These are phyloP conservation scores for Aspergillus pseudonomiae DNA, from an alignment of 2,329 filamentous ascomycete species.

Conservation along the genomic window DNA sequence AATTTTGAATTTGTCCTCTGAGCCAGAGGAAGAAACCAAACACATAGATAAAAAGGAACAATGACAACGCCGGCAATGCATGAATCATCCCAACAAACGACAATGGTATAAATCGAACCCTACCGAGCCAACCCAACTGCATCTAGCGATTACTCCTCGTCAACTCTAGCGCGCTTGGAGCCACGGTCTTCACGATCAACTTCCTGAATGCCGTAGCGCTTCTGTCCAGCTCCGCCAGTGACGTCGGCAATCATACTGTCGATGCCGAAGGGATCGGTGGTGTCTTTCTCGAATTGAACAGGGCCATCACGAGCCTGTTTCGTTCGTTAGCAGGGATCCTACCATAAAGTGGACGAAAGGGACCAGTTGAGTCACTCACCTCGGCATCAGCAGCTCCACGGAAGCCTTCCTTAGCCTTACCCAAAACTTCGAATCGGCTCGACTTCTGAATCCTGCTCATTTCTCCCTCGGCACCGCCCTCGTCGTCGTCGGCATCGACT, in stretches of 20 bases:
- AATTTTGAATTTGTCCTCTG: neutral
- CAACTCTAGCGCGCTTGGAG: constrained; percentile 74
- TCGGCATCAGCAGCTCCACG: constrained; percentile 80
- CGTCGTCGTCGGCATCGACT: constrained; percentile 75
- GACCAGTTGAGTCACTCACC: constrained; percentile 50
- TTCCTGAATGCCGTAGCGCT: constrained; percentile 50
- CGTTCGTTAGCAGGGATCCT: neutral
- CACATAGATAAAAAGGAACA: neutral
- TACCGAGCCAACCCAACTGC: neutral
- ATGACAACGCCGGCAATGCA: constrained; percentile 2
- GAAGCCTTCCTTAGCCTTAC: constrained; percentile 81
- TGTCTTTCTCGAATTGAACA: constrained; percentile 94
- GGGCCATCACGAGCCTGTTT: constrained; percentile 77
- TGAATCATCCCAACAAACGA: constrained; percentile 4
- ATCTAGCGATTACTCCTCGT: constrained; percentile 60
- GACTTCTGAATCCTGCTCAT: constrained; percentile 87
- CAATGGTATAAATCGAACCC: constrained; percentile 16
- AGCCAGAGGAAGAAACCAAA: neutral
- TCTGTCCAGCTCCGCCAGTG: constrained; percentile 53
- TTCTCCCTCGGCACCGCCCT: constrained; percentile 76
- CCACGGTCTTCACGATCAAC: constrained; percentile 39
- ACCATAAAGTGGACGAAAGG: constrained; percentile 2
- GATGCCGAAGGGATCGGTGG: constrained; percentile 85
- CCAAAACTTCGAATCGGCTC: constrained; percentile 85
- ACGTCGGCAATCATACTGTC: constrained; percentile 89